Evolutionary conservation across 2,329 filamentous ascomycete species (phyloP).

Genomic region (Nigrospora osmanthi): DNA sequence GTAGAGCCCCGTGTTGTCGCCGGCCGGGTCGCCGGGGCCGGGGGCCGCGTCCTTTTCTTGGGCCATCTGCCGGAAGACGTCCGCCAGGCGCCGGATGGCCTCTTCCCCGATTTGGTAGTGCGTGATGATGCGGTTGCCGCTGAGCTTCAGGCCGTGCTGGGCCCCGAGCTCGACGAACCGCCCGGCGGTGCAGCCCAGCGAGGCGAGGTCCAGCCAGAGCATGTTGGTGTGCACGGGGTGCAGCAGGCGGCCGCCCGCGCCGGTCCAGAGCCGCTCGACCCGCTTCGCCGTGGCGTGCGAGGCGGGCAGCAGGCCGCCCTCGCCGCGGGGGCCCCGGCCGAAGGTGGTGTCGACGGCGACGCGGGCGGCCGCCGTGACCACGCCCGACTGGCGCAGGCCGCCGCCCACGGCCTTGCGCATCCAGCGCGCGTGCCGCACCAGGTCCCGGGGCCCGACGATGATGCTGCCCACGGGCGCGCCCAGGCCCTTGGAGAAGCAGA

Average conservation of each 20-base stretch:
- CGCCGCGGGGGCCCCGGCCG: conserved; percentile 36
- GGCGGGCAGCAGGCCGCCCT: conserved; percentile 32
- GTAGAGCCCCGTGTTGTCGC: background rate
- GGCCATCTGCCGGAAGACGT: conserved; percentile 31
- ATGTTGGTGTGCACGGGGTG: conserved; percentile 64
- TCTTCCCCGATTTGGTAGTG: conserved; percentile 48
- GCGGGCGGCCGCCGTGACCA: conserved; percentile 67
- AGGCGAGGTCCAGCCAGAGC: conserved; percentile 56
- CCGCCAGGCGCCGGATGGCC: conserved; percentile 39
- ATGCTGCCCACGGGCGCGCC: conserved; percentile 44
- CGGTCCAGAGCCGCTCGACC: conserved; percentile 56
- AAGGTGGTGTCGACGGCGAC: conserved; percentile 78
- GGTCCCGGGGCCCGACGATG: conserved; percentile 34
- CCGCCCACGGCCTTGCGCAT: conserved; percentile 76
- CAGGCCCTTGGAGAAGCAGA: conserved; percentile 46
- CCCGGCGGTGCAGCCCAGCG: conserved; percentile 10
- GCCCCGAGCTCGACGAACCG: conserved; percentile 16
- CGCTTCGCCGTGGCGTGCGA: conserved; percentile 52
- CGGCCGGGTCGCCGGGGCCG: background rate
- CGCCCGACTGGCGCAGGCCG: conserved; percentile 67
- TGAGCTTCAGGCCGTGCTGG: conserved; percentile 17
- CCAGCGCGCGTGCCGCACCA: conserved; percentile 64
- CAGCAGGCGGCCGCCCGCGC: conserved; percentile 49
- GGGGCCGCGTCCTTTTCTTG: conserved; percentile 9
- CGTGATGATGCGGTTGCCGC: conserved; percentile 20